Evolutionary conservation across 192 early-diverging fungal species (phyloP).

Genomic region (Radiomyces spectabilis): DNA sequence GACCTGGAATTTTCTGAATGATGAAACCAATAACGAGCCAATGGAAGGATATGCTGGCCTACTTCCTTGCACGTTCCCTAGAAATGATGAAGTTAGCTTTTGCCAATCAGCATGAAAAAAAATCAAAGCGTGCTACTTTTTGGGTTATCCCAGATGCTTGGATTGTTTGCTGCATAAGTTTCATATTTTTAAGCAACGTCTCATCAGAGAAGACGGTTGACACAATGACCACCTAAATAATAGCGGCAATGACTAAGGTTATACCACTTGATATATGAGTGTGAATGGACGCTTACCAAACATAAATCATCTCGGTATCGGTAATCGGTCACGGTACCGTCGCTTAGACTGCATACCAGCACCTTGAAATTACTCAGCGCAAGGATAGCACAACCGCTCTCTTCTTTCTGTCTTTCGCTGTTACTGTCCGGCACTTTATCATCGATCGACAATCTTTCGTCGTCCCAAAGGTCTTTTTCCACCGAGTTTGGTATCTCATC

Average conservation of each 20-base stretch:
- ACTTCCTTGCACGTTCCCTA: neutral
- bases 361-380: neutral
- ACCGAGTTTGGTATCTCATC: neutral
- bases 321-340: neutral
- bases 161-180: neutral
- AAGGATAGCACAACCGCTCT: neutral
- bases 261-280: neutral
- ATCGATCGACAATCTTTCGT: neutral
- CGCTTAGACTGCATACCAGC: neutral
- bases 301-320: neutral
- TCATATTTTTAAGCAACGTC: neutral
- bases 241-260: neutral
- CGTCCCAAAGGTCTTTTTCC: neutral
- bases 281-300: neutral
- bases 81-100: neutral
- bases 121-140: neutral
- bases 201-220: neutral
- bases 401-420: neutral
- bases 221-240: neutral
- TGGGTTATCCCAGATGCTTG: neutral
- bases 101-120: no score
- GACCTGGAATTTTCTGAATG: neutral
- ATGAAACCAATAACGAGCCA: slow-evolving; percentile 1
- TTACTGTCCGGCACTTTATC: neutral
- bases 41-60: neutral